Base-by-base conservation (phyloP, 176 grass and related monocot genomes). In the Hordeum marinum region DNA sequence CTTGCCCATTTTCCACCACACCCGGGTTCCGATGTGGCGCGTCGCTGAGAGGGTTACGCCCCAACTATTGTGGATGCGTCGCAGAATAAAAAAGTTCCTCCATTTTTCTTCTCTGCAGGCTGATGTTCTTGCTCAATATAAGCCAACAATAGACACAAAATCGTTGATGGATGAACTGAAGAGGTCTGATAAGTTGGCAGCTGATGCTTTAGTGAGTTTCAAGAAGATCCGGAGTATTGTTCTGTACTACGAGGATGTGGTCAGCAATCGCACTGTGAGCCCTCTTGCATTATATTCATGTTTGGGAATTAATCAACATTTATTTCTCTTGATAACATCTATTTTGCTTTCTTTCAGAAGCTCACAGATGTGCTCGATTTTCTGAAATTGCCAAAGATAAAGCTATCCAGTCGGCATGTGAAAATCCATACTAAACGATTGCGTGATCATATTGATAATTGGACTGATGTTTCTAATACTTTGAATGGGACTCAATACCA, bases 171-270 rank as follows among this genome's bases (percentile, higher is more conserved):
- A 81, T 18, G 88, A 92, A 37, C 84, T 96, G 52, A 92, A 81
- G 26, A 64, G 48, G 11, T 79, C 88, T 70, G 71, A 89, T 80
- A 90, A 91, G 85, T 89, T 81, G 61, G 86, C 84, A 71, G 32
- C 86, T 75, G 84, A 94, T 90, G 93, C 75, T 63, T 79, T 96
- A 66, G 72, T 81, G 62, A 78, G 89, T 68, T 99, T 99, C 45
- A 93, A 94, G 78, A 91, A 36, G 43, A 92, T 90, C 13, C 84
- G 76, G 12, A 90, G 94, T 84, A 85, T 94, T 78, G 64, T 96
- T 82, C 84, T 99, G n/a, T 94, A 99, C 76, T 96, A 99, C 17
- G 93, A 99, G 82, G 96, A 99, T 90, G 88, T 96, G 23, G 82
- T 94, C 52, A 79, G 75, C 10, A 96, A 96, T 81, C 75, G 4